Base-by-base conservation (phyloP, 805 yeast species). In the Starmerella vitae region DNA sequence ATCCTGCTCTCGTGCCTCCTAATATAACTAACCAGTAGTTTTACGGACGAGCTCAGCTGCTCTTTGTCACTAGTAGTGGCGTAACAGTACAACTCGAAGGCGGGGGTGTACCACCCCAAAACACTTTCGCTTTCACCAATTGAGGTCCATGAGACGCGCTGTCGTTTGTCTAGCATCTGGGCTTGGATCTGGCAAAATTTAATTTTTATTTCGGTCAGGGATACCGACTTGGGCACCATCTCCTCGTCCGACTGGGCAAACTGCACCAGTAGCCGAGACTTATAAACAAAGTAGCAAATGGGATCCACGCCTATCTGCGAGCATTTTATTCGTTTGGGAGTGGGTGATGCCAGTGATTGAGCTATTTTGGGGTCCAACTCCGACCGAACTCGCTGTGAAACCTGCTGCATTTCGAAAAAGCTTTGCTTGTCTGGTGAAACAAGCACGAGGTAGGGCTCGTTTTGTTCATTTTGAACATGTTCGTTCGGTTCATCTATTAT, bases 261-360 rank as follows among this genome's bases (percentile, higher is more conserved):
- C 50, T 83, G 96, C 14, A 83, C 74, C 41, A 71, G 70, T 18
- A 61, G 62, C 43, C 72, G 76, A 25, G 82, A 72, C 58, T 82
- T 85, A 64, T 74, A 86, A 19, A 85, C 68, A 54, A 86, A 91
- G 60, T 85, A 95, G 44, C 74, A 70, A 9, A 88, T 68, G 21
- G 67, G 56, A 0, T 70, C 61, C 5, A 76, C 78, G 1, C 72
- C 73, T 18, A 74, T 63, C 35, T 68, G 17, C 20, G 38, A 9
- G 38, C 44, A 34, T 20, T 20, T 10, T n/a, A 46, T 22, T 12
- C 47, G 24, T 10, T 45, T 42, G 9, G 27, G 37, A 2, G 30
- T 4, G 12, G 36, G 30, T 8, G 45, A 39, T 15, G 51, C 49
- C 18, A 58, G 46, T 14, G 55, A 51, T 7, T 70, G 60, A 17